Evolutionary conservation across 23 red algal genomes (phyloP).

Genomic region (Gracilaria gracilis): DNA sequence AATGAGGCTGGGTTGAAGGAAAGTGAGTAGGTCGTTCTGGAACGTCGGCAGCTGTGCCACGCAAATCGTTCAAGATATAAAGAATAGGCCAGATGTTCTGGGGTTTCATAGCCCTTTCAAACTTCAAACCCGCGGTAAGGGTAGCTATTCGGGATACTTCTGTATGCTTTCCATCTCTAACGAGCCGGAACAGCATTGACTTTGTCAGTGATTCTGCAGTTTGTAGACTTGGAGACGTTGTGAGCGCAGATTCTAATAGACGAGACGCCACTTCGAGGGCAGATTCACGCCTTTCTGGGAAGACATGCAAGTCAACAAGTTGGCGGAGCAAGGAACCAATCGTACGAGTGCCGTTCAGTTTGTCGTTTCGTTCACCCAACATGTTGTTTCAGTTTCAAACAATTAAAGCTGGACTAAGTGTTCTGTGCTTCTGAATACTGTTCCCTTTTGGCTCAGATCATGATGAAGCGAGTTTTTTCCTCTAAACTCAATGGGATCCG

Average conservation of each 20-base stretch:
- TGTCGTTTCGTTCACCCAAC: slow-evolving; percentile 5
- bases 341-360: slow-evolving; percentile 2
- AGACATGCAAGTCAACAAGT: slow-evolving; percentile 56
- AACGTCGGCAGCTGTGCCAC: slow-evolving; percentile 39
- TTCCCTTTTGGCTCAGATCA: not conserved
- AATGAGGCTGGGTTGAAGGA: not conserved
- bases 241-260: slow-evolving; percentile 59
- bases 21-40: slow-evolving; percentile 2
- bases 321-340: slow-evolving; percentile 38
- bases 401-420: not conserved
- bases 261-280: slow-evolving; percentile 55
- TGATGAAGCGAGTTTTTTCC: not conserved
- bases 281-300: slow-evolving; percentile 44
- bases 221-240: slow-evolving; percentile 66
- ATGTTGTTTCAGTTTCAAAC: not conserved
- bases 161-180: slow-evolving; percentile 55
- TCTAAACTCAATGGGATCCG: not conserved
- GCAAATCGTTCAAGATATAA: slow-evolving; percentile 67
- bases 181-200: slow-evolving; percentile 69
- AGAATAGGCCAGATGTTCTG: slow-evolving; percentile 62
- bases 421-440: not conserved
- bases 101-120: slow-evolving; percentile 45
- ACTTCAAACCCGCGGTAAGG: slow-evolving; percentile 53
- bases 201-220: slow-evolving; percentile 55
- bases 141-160: slow-evolving; percentile 45